Evolutionary conservation across 2,329 filamentous ascomycete species (phyloP).

Genomic region (Monilinia polystroma): DNA sequence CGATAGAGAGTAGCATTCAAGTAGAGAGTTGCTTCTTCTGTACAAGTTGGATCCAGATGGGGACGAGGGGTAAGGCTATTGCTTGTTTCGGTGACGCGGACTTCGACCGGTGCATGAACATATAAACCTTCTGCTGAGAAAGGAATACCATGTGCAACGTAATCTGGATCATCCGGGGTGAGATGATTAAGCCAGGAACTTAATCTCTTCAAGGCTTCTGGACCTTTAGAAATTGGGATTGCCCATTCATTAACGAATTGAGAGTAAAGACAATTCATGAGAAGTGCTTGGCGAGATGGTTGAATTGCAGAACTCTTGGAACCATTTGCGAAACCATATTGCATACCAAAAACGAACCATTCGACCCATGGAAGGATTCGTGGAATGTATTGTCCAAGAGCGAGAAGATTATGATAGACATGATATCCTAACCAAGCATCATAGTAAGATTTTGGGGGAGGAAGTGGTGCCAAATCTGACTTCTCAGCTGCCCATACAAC

Average conservation of each 20-base stretch:
- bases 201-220: conserved; percentile 79
- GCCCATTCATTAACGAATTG: conserved; percentile 99
- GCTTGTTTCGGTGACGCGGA: conserved; percentile 75
- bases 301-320: conserved; percentile 72
- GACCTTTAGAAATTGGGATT: conserved; percentile 78
- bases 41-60: conserved; percentile 70
- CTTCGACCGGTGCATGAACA: conserved; percentile 88
- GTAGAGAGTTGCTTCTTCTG: conserved; percentile 73
- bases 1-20: conserved; percentile 89
- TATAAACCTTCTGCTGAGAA: conserved; percentile 77
- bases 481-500: conserved; percentile 89
- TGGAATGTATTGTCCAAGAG: conserved; percentile 74
- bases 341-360: conserved; percentile 96
- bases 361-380: conserved; percentile 83
- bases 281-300: conserved; percentile 72
- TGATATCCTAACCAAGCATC: conserved; percentile 80
- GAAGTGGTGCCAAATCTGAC: conserved; percentile 59
- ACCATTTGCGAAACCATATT: conserved; percentile 83
- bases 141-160: conserved; percentile 68
- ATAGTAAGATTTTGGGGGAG: conserved; percentile 68
- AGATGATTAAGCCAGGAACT: conserved; percentile 78
- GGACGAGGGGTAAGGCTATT: conserved; percentile 49
- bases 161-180: conserved; percentile 60
- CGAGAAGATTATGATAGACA: conserved; percentile 88
- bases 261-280: conserved; percentile 98